Percentiles rank a stretch among this genome's conserved stretches.
Evolutionary conservation across 2,329 filamentous ascomycete genomes (phyloP).

Genomic region (Colletotrichum zoysiae): DNA sequence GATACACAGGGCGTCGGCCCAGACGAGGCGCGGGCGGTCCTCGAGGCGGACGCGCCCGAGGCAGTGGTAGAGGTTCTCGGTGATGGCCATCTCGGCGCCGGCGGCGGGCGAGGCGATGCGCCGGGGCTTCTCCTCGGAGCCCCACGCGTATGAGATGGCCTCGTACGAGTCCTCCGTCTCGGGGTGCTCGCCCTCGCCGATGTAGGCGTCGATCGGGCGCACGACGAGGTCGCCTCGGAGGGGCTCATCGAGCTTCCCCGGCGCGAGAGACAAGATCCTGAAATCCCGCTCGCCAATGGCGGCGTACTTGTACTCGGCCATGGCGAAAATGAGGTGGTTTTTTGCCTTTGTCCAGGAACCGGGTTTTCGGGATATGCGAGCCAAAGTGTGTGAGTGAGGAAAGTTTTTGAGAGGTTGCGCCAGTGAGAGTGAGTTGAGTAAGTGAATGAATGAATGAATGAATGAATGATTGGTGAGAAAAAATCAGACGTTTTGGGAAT

Average conservation of each 20-base stretch:
- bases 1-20: conserved; percentile 45
- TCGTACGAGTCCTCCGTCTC: conserved; percentile 34
- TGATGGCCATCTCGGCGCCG: conserved; percentile 26
- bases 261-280: conserved; percentile 25
- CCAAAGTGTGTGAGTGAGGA: not conserved
- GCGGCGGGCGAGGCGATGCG: conserved; percentile 12
- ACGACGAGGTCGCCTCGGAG: conserved; percentile 26
- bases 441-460: not conserved
- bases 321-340: not conserved
- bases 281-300: conserved; percentile 38
- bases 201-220: conserved; percentile 28
- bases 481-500: conserved; percentile 32
- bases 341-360: not conserved
- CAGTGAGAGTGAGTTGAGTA: not conserved
- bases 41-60: conserved; percentile 36
- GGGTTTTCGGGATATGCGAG: not conserved
- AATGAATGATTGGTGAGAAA: conserved; percentile 23
- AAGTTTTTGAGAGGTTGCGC: not conserved
- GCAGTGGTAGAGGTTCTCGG: conserved; percentile 33
- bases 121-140: conserved; percentile 33
- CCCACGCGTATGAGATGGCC: conserved; percentile 42
- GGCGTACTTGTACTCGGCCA: conserved; percentile 22
- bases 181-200: conserved; percentile 32
- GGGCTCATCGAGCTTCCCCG: conserved; percentile 26
- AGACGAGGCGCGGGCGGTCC: conserved; percentile 34